These are phyloP conservation scores for Diaporthe ilicicola DNA, from an alignment of 2,329 filamentous ascomycete genomes.

Conservation along the genomic window DNA sequence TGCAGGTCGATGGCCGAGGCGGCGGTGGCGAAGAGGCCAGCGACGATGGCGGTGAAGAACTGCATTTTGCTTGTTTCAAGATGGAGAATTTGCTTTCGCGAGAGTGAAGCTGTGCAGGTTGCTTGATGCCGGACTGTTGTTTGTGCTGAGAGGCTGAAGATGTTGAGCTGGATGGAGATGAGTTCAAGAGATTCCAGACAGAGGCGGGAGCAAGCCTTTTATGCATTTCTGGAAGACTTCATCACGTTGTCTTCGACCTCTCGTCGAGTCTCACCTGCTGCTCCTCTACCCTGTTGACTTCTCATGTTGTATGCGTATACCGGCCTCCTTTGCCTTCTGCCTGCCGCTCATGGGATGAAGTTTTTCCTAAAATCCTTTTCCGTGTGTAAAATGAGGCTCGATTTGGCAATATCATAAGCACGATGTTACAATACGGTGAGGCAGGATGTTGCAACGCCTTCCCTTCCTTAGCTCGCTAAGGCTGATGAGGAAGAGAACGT, in stretches of 20 bases:
- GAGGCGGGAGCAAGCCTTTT: neutral
- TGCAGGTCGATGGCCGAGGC: conserved; percentile 4
- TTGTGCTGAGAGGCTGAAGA: neutral
- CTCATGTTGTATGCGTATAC: neutral
- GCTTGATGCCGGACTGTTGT: neutral
- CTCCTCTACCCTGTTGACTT: neutral
- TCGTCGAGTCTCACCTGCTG: neutral
- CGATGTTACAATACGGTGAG: too few relatives aligned
- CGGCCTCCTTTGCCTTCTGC: neutral
- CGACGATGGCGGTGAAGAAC: neutral
- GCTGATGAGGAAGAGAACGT: too few relatives aligned
- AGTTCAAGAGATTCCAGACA: neutral
- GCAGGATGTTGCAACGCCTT: neutral
- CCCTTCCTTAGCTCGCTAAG: neutral
- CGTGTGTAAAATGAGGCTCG: neutral
- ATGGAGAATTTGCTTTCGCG: neutral
- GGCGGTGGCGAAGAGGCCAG: neutral
- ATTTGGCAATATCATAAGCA: too few relatives aligned
- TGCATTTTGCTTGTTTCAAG: neutral
- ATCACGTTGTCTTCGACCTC: neutral
- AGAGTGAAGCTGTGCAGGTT: neutral
- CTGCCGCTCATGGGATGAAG: neutral
- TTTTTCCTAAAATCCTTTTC: neutral
- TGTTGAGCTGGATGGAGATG: conserved; percentile 7
- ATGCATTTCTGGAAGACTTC: neutral